Conservation (phyloP, 345 rosid species). For the Moricandia moricandioides region DNA sequence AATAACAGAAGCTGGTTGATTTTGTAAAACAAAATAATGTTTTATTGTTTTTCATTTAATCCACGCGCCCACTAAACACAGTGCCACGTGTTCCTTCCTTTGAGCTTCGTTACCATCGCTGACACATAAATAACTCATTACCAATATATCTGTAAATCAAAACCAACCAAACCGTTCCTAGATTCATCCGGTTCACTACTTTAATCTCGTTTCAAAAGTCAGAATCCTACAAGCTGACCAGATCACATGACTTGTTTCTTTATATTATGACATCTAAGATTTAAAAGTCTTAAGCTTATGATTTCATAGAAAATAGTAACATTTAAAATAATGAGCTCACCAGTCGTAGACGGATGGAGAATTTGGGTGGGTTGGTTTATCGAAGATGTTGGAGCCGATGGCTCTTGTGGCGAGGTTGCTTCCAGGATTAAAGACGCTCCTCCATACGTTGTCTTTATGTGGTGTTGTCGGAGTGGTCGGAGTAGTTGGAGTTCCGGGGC, state of each 20-base stretch:
- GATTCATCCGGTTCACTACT: background rate
- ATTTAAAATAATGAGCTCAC: slow-evolving; percentile 33
- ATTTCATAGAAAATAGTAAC: background rate
- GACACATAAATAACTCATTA: slow-evolving; percentile 31
- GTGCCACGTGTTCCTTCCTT: slow-evolving; percentile 53
- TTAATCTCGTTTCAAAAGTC: background rate
- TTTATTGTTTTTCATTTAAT: slow-evolving; percentile 29
- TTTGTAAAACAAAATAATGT: slow-evolving; percentile 16
- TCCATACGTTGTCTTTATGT: slow-evolving; percentile 88
- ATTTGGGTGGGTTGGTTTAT: slow-evolving; percentile 73
- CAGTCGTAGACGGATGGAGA: slow-evolving; percentile 98
- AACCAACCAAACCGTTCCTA: slow-evolving; percentile 3
- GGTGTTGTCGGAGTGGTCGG: slow-evolving; percentile 63
- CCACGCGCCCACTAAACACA: slow-evolving; percentile 58
- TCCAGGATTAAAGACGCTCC: slow-evolving; percentile 95
- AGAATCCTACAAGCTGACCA: background rate
- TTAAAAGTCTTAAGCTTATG: background rate
- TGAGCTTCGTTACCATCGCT: slow-evolving; percentile 44
- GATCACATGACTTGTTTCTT: background rate
- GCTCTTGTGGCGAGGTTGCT: slow-evolving; percentile 80
- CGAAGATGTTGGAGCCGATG: slow-evolving; percentile 70
- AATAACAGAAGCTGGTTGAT: slow-evolving; percentile 20
- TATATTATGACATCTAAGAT: slow-evolving; percentile 1
- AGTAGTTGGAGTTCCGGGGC: slow-evolving; percentile 59
- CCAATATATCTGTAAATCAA: background rate